Evolutionary conservation across 2,329 filamentous ascomycete genomes (phyloP).

Genomic region (Arthrinium puccinioides): DNA sequence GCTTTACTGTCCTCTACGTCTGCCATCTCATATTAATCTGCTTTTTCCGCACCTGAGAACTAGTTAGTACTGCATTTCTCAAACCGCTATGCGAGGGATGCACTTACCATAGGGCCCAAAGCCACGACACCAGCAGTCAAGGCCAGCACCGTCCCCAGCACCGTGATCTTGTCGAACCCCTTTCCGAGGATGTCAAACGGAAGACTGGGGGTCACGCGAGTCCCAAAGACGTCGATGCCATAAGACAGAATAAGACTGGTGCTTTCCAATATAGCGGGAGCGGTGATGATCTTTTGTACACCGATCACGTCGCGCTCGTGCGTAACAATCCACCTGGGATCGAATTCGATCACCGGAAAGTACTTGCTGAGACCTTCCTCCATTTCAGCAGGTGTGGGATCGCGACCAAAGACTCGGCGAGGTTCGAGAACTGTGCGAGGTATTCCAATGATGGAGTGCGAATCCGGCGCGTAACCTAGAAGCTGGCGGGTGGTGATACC

Average conservation of each 20-base stretch:
- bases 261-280: constrained; percentile 79
- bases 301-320: constrained; percentile 79
- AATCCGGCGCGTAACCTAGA: constrained; percentile 67
- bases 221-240: constrained; percentile 83
- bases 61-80: constrained; percentile 8
- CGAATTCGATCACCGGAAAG: constrained; percentile 69
- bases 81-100: background rate
- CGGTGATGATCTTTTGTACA: constrained; percentile 64
- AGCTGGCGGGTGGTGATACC: constrained; percentile 82
- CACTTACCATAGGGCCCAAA: constrained; percentile 77
- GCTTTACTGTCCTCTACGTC: background rate
- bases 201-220: constrained; percentile 77
- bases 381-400: constrained; percentile 69
- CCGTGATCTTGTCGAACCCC: constrained; percentile 84
- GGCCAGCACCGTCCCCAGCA: constrained; percentile 77
- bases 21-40: constrained; percentile 36
- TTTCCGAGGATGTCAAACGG: constrained; percentile 90
- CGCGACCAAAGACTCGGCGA: constrained; percentile 75
- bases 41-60: constrained; percentile 35
- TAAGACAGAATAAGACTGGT: constrained; percentile 86
- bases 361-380: constrained; percentile 82
- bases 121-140: constrained; percentile 69
- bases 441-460: constrained; percentile 70
- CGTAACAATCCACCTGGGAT: constrained; percentile 71
- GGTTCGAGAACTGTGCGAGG: constrained; percentile 76